Base-by-base conservation (phyloP, 2,329 filamentous ascomycete species). In the Aspergillus hortae region DNA sequence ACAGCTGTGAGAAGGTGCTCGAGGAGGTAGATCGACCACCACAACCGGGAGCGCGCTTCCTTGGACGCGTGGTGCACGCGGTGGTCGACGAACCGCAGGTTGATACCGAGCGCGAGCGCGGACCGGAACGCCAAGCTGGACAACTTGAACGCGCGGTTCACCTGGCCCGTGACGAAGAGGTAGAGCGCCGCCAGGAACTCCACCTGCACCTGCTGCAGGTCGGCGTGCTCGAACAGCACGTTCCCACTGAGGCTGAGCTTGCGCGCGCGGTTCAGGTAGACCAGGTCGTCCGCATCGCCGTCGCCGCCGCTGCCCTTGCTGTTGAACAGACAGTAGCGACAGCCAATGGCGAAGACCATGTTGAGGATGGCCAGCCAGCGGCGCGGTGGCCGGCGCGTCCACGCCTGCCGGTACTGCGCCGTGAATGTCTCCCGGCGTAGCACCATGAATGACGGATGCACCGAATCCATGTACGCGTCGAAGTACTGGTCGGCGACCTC, bases 311-410 rank as follows among this genome's bases (percentile, higher is more conserved):
- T 17, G 7, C 40, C 25, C 14, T 59, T 56, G 32, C 70, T 56
- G 14, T 64, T 59, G 6, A 73, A 57, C n/a, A 67, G 68, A 17
- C 66, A 67, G 52, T 74, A 70, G 30, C 67, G 67, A 52, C 71
- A 72, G 2, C 69, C 72, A 50, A 77, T 71, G 4, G 74, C 74
- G 48, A 77, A 73, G n/a, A 77, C 68, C 61, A 76, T 66, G 50
- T 77, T 76, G 47, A 77, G 50, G n/a, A 75, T 71, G 1, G 72
- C 72, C 4, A 75, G 61, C 71, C 71, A 74, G 51, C 68, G 67
- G 21, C 55, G 57, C 0, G 66, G 67, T 2, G 70, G 69, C 11
- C 60, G 55, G 4, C 52, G 43, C n/a, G 49, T 55, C 23, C 57
- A 69, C 15, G 73, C 70, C 27, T 65, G 60, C 27, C 61, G 58